Percentiles rank a stretch among this genome's conserved stretches.
These are phyloP conservation scores for Linnemannia schmuckeri DNA, from an alignment of 192 early-diverging fungal species.

Conservation along the genomic window DNA sequence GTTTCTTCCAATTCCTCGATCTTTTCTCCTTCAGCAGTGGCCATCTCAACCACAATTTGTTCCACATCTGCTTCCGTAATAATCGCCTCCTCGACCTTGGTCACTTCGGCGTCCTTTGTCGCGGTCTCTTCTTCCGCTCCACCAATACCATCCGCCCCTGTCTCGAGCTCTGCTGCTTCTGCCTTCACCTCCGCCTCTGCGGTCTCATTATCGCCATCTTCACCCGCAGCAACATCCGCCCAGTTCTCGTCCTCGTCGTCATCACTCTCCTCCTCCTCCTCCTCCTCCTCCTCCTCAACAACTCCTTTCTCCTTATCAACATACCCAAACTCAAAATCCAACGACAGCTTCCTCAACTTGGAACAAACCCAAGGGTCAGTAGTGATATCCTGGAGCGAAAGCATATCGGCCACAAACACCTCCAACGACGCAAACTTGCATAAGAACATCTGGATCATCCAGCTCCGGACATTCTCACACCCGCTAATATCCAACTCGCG, in stretches of 20 bases:
- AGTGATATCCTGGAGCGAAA: neutral
- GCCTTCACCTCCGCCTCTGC: neutral
- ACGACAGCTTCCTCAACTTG: neutral
- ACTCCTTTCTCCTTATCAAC: neutral
- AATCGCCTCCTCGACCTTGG: neutral
- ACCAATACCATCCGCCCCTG: neutral
- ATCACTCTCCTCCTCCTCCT: neutral
- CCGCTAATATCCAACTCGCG: neutral
- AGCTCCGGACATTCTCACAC: neutral
- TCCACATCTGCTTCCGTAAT: neutral
- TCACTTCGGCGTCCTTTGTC: neutral
- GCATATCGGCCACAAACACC: constrained; percentile 5
- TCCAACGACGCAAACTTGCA: neutral
- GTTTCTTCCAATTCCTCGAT: neutral
- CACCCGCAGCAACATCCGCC: neutral
- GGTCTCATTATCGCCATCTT: neutral
- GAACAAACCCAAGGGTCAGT: neutral
- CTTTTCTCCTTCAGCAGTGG: neutral
- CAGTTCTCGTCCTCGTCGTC: neutral
- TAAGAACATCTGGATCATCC: constrained; percentile 2
- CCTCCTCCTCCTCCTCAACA: neutral
- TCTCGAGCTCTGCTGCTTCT: neutral
- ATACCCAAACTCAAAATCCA: constrained; percentile 12
- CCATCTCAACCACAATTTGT: neutral
- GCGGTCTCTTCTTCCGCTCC: neutral